Percentiles rank a stretch among this genome's conserved stretches.
Evolutionary conservation across 169 alveolate genomes (phyloP).

Genomic region (Plasmodium adleri): DNA sequence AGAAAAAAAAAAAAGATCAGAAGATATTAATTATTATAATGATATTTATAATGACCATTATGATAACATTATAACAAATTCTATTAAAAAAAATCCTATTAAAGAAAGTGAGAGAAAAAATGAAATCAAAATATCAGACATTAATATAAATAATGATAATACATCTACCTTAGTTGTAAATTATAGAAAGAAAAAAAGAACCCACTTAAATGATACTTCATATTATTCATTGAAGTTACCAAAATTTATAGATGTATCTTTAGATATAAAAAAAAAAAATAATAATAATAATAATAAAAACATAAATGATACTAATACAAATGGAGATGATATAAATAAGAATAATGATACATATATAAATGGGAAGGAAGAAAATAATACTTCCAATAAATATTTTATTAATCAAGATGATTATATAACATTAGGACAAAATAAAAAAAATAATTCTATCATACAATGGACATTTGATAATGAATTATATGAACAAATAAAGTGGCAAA

Average conservation of each 20-base stretch:
- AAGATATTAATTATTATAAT: too few species aligned
- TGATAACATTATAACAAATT: too few species aligned
- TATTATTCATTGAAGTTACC: slow-evolving; percentile 37
- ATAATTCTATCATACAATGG: slow-evolving; percentile 32
- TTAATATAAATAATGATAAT: slow-evolving; percentile 12
- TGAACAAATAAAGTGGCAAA: neutral
- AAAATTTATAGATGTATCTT: slow-evolving; percentile 41
- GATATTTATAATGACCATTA: too few species aligned
- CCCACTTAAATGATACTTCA: neutral
- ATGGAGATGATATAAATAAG: neutral
- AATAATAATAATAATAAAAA: neutral
- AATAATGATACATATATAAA: neutral
- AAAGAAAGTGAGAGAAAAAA: slow-evolving; percentile 1
- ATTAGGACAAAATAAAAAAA: neutral
- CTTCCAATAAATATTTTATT: too few species aligned
- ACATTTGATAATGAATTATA: slow-evolving; percentile 27
- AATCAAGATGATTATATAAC: neutral
- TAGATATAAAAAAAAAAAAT: slow-evolving; percentile 1
- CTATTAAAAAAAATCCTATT: neutral
- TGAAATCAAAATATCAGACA: neutral
- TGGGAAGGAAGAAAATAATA: too few species aligned
- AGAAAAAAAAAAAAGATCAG: too few species aligned
- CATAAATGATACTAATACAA: neutral
- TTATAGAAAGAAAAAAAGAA: slow-evolving; percentile 6
- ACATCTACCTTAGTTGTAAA: slow-evolving; percentile 21